phyloP scores from a whole-genome alignment of 352 stramenopile species.

The Phytophthora pistaciae region DNA sequence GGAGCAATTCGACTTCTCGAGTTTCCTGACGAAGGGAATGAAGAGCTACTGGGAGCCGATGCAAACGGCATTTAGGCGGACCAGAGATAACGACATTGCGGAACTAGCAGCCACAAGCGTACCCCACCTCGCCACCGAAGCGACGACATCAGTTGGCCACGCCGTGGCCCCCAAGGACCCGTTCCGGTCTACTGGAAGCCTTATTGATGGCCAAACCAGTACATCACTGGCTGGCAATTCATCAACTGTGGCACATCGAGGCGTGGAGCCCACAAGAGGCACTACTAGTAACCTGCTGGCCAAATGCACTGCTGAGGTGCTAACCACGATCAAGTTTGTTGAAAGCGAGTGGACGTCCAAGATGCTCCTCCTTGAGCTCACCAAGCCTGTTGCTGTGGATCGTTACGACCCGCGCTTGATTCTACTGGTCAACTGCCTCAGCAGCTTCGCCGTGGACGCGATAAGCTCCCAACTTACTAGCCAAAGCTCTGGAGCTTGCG shows the following conservation, averaged over 20 bases:
- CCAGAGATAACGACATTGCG: conserved; percentile 14
- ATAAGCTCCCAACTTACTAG: conserved; percentile 70
- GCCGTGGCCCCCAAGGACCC: neutral
- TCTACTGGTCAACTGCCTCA: conserved; percentile 79
- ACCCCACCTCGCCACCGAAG: neutral
- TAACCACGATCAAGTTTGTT: conserved; percentile 74
- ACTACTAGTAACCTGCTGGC: conserved; percentile 38
- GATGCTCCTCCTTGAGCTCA: conserved; percentile 81
- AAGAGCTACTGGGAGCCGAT: conserved; percentile 73
- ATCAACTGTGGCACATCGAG: conserved; percentile 2
- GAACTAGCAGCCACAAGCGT: conserved; percentile 6
- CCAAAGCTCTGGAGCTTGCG: conserved; percentile 39
- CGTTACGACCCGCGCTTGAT: conserved; percentile 64
- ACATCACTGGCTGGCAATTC: neutral
- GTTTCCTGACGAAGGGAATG: conserved; percentile 71
- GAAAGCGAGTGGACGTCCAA: conserved; percentile 80
- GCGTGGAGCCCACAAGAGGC: neutral
- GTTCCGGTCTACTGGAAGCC: neutral
- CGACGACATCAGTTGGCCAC: neutral
- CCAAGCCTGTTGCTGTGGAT: conserved; percentile 69
- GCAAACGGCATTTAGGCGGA: conserved; percentile 64
- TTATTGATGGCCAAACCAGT: neutral
- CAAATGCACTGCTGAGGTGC: conserved; percentile 68
- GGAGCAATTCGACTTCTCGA: conserved; percentile 70
- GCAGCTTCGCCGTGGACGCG: conserved; percentile 66